These are phyloP conservation scores for Podospora conica DNA, from an alignment of 495 filamentous ascomycete species.

Conservation along the genomic window DNA sequence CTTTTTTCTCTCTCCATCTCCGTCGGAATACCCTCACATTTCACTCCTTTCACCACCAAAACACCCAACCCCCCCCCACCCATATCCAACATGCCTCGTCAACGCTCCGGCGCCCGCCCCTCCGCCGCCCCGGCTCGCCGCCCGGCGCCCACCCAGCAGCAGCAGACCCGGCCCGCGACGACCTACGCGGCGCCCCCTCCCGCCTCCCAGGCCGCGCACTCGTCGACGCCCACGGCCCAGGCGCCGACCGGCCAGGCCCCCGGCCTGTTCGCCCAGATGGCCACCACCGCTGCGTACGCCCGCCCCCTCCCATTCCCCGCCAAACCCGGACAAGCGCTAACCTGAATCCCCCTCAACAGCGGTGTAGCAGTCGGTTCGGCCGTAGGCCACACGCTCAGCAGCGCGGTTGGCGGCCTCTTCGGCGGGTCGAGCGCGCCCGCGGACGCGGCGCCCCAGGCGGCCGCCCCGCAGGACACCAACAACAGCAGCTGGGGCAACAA, in stretches of 20 bases:
- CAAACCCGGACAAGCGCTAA: conserved; percentile 13
- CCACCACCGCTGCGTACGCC: conserved; percentile 75
- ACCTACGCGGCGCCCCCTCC: conserved; percentile 54
- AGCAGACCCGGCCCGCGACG: conserved; percentile 56
- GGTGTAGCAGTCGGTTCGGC: conserved; percentile 93
- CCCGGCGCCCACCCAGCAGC: conserved; percentile 50
- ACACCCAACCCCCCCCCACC: not conserved
- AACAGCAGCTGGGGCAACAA: conserved; percentile 54
- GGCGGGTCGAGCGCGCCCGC: conserved; percentile 57
- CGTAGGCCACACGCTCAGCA: conserved; percentile 90
- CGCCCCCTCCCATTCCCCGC: conserved; percentile 2
- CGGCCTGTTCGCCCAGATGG: conserved; percentile 80
- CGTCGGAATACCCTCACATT: not conserved
- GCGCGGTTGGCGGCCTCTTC: conserved; percentile 83
- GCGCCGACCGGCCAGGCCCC: conserved; percentile 53
- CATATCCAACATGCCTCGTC: conserved; percentile 37
- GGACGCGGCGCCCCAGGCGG: conserved; percentile 42
- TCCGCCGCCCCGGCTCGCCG: conserved; percentile 53
- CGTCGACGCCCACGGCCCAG: conserved; percentile 34
- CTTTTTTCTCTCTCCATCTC: not conserved
- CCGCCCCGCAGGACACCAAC: conserved; percentile 29
- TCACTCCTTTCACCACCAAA: not conserved
- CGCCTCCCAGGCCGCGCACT: conserved; percentile 38
- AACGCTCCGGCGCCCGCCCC: conserved; percentile 56
- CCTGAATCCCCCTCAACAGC: conserved; percentile 37